Evolutionary conservation across 768 basidiomycete species (phyloP).

Genomic region (Symmetrospora coprosmae): DNA sequence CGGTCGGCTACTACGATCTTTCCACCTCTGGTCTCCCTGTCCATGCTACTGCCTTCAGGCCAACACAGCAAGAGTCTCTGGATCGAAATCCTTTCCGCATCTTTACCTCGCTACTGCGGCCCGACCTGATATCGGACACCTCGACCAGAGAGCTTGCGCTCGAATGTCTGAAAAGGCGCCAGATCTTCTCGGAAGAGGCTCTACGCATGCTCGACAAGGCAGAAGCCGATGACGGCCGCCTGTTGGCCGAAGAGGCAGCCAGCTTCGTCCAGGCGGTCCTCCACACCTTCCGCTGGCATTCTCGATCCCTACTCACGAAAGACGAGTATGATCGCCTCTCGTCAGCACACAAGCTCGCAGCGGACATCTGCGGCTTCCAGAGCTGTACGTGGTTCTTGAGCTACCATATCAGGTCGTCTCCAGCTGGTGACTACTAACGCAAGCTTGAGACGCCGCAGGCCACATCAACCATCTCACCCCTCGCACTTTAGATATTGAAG

Average conservation of each 20-base stretch:
- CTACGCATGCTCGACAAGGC: slow-evolving; percentile 26
- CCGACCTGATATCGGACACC: slow-evolving; percentile 30
- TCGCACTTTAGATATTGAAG: slow-evolving; percentile 35
- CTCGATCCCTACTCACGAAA: slow-evolving; percentile 26
- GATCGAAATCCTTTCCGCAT: slow-evolving; percentile 34
- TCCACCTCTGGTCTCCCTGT: slow-evolving; percentile 34
- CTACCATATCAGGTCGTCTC: too few relatives aligned
- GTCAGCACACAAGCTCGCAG: slow-evolving; percentile 29
- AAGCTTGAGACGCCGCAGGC: not conserved
- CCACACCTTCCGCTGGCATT: slow-evolving; percentile 35
- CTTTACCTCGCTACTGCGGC: slow-evolving; percentile 33
- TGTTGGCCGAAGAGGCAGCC: slow-evolving; percentile 21
- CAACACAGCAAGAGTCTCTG: slow-evolving; percentile 26
- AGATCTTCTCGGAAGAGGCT: slow-evolving; percentile 31
- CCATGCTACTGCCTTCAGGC: slow-evolving; percentile 35
- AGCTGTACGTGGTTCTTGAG: not conserved
- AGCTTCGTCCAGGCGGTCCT: slow-evolving; percentile 29
- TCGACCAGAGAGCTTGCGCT: slow-evolving; percentile 26
- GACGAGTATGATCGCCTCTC: slow-evolving; percentile 30
- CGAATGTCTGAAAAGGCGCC: slow-evolving; percentile 25
- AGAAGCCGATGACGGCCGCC: slow-evolving; percentile 28
- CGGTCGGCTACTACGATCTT: slow-evolving; percentile 36
- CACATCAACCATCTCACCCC: slow-evolving; percentile 33
- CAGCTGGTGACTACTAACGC: too few relatives aligned
- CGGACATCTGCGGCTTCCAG: slow-evolving; percentile 34